Conservation (phyloP, 768 basidiomycete species). For the Lanmaoa rubissima region DNA sequence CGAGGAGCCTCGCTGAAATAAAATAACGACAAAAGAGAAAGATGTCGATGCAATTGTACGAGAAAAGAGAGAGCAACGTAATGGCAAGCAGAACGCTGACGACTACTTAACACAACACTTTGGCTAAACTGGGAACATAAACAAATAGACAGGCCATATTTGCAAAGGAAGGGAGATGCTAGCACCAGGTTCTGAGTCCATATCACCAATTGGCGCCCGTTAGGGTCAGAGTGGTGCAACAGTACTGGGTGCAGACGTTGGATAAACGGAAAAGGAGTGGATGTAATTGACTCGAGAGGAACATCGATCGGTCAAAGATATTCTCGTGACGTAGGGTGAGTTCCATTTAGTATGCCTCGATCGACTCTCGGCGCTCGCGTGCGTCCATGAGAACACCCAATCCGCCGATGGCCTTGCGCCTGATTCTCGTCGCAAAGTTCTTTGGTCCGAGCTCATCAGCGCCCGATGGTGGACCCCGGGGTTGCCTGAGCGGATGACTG, state of each 20-base stretch:
- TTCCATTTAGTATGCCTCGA: conserved; percentile 60
- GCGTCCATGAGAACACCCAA: conserved; percentile 78
- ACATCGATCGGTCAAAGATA: conserved; percentile 7
- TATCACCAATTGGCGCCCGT: conserved; percentile 12
- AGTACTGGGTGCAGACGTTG: conserved; percentile 13
- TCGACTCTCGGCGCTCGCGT: conserved; percentile 72
- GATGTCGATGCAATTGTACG: conserved; percentile 15
- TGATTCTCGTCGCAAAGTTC: conserved; percentile 85
- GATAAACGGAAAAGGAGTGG: conserved; percentile 20
- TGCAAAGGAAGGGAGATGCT: conserved; percentile 30
- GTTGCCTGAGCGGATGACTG: conserved; percentile 80
- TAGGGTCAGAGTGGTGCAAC: conserved; percentile 11
- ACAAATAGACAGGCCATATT: conserved; percentile 19
- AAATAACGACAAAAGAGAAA: conserved; percentile 21
- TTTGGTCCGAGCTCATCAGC: conserved; percentile 83
- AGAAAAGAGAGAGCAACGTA: conserved; percentile 17
- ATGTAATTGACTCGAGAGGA: conserved; percentile 16
- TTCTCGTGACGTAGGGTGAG: conserved; percentile 2
- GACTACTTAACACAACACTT: conserved; percentile 31
- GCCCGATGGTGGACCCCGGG: conserved; percentile 83
- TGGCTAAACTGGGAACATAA: conserved; percentile 19
- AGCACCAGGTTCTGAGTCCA: conserved; percentile 25
- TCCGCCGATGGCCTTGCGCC: conserved; percentile 81
- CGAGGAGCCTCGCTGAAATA: conserved; percentile 16
- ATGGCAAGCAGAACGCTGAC: conserved; percentile 28